Evolutionary conservation across 345 rosid genomes (phyloP).

Genomic region (Lenwebbia sp.): DNA sequence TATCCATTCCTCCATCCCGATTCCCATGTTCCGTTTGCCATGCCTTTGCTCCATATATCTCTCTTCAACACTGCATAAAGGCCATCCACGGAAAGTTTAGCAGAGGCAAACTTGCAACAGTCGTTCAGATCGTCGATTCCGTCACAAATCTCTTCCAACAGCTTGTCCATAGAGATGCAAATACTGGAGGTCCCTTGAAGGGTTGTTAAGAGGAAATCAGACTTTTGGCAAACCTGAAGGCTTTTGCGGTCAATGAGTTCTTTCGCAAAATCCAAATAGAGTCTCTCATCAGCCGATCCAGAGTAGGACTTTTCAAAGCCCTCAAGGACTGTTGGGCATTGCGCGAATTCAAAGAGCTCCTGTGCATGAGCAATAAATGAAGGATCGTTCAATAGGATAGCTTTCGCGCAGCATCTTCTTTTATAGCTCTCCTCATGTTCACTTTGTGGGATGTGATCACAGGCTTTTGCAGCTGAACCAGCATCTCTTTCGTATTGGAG

Average conservation of each 20-base stretch:
- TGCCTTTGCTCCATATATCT: slow-evolving; percentile 42
- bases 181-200: slow-evolving; percentile 9
- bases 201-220: slow-evolving; percentile 7
- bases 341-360: slow-evolving; percentile 32
- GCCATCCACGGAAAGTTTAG: slow-evolving; percentile 18
- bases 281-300: slow-evolving; percentile 14
- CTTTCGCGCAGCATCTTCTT: slow-evolving; percentile 13
- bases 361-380: slow-evolving; percentile 38
- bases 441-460: background rate
- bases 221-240: slow-evolving; percentile 19
- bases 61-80: slow-evolving; percentile 34
- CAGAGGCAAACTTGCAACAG: slow-evolving; percentile 16
- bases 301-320: background rate
- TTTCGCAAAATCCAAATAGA: slow-evolving; percentile 51
- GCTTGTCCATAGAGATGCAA: slow-evolving; percentile 27
- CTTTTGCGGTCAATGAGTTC: slow-evolving; percentile 49
- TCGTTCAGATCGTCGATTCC: slow-evolving; percentile 34
- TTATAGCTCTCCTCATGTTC: slow-evolving; percentile 2
- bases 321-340: slow-evolving; percentile 6
- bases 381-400: slow-evolving; percentile 32
- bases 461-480: slow-evolving; percentile 2
- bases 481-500: background rate
- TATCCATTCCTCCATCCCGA: slow-evolving; percentile 63
- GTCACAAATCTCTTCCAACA: slow-evolving; percentile 46
- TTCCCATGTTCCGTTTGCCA: slow-evolving; percentile 56